Evolutionary conservation across 345 rosid species (phyloP), one percentile per base, ranked within the genome.

Genomic region (Gossypium herbaceum): DNA sequence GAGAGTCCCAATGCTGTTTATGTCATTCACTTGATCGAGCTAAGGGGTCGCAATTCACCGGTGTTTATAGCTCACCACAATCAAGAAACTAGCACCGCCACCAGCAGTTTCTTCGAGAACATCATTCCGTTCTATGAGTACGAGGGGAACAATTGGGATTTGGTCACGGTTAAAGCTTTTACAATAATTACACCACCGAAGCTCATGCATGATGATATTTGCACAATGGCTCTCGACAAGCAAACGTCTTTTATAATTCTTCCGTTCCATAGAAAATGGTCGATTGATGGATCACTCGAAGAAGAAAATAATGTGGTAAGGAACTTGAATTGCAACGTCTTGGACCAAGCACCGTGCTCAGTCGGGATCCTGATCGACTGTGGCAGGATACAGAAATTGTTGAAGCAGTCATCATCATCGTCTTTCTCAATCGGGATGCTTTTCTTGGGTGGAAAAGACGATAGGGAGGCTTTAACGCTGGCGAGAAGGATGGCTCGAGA

Each of bases 341-440:
- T 82, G 34, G 75, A 80, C 1, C 20, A 65, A 11, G 82, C 89
- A 1, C 87, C 84, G 2, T 86, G 87, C 68, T 84, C 87, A 0
- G 76, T 82, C 4, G 83, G 85, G 15, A 78, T 82, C 51, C 68
- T 80, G 15, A 58, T 82, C 0, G 80, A 74, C 64, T 81, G 84
- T 13, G 57, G 45, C 2, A 16, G 41, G 41, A 34, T 9, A 13
- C 22, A 20, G 15, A 7, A 22, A 16, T 12, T 10, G 2, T 9
- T 52, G 1, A 59, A 19, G 44, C 24, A 17, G 0, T n/a, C 54
- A 2, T 57, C 52, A 13, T 4, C 56, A 2, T 57, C 20, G 15
- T 9, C 56, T 15, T 29, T 13, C 2, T 73, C 57, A 93, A 92
- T 45, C 66, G 85, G 0, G 97, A 89, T 52, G 92, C 87, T 1